These are phyloP conservation scores for Westerdykella sp. DNA, from an alignment of 2,329 filamentous ascomycete species.

Conservation along the genomic window DNA sequence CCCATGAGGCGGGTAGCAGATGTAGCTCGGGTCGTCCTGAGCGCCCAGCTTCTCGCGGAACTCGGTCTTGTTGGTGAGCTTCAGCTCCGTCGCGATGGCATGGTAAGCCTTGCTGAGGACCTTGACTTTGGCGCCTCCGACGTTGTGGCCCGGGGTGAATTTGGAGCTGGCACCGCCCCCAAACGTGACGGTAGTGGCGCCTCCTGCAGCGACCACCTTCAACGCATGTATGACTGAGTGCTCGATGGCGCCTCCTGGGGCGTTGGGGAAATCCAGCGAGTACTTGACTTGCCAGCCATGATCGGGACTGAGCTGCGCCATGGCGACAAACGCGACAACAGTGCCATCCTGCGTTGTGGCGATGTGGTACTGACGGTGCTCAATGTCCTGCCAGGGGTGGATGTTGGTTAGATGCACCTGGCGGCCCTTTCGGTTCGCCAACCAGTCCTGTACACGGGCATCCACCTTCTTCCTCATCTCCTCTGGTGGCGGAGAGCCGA, in stretches of 20 bases:
- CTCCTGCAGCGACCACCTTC: conserved; percentile 52
- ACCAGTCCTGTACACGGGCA: conserved; percentile 71
- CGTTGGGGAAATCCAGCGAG: conserved; percentile 83
- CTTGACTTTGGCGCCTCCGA: conserved; percentile 72
- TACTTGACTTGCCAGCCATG: conserved; percentile 95
- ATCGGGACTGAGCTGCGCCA: conserved; percentile 71
- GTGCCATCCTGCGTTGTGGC: conserved; percentile 66
- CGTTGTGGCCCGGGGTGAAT: conserved; percentile 72
- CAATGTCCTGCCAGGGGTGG: conserved; percentile 75
- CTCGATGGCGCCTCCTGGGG: conserved; percentile 84
- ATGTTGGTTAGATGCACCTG: conserved; percentile 91
- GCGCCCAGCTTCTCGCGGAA: conserved; percentile 89
- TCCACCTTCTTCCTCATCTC: conserved; percentile 66
- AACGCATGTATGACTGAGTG: conserved; percentile 69
- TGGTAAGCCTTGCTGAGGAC: conserved; percentile 79
- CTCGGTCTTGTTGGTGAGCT: conserved; percentile 75
- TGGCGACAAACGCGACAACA: conserved; percentile 70
- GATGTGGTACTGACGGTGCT: conserved; percentile 80
- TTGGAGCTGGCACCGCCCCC: conserved; percentile 72
- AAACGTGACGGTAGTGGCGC: conserved; percentile 69
- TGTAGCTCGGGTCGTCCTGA: conserved; percentile 75
- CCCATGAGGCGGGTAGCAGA: conserved; percentile 82
- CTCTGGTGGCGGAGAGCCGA: conserved; percentile 57
- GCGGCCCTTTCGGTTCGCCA: conserved; percentile 68
- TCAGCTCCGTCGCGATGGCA: conserved; percentile 72